These are phyloP conservation scores for Neltuma alba DNA, from an alignment of 306 rosid genomes.

Conservation along the genomic window DNA sequence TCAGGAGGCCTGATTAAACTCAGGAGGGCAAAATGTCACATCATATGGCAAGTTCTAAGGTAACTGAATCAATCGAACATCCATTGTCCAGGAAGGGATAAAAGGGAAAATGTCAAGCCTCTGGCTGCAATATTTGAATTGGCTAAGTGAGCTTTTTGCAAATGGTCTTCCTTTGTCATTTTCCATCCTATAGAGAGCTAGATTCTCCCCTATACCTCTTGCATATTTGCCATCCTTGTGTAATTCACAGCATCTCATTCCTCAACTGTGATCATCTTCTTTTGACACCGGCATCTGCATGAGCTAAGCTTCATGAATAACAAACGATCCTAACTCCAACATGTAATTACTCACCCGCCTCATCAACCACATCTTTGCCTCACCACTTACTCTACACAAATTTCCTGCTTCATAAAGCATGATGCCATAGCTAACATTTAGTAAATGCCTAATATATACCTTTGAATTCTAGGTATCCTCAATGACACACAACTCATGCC, in stretches of 20 bases:
- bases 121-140: background rate
- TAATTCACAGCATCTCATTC: conserved; percentile 20
- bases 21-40: background rate
- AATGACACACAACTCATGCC: conserved; percentile 13
- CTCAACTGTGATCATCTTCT: background rate
- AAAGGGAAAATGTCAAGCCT: background rate
- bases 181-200: conserved; percentile 9
- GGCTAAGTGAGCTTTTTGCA: background rate
- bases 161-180: background rate
- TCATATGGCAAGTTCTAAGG: conserved; percentile 11
- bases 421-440: conserved; percentile 9
- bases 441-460: conserved; percentile 9
- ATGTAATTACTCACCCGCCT: background rate
- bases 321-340: conserved; percentile 2
- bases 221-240: background rate
- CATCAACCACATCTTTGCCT: conserved; percentile 11
- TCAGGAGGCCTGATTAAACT: conserved; percentile 20
- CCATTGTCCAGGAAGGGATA: conserved; percentile 26
- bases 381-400: background rate
- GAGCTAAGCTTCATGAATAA: conserved; percentile 1
- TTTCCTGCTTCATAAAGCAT: conserved; percentile 11
- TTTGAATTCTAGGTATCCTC: background rate
- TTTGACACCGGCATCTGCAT: conserved; percentile 6
- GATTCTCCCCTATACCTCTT: conserved; percentile 15
- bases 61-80: conserved; percentile 22